A percentile compares a stretch with the other conserved stretches of the same genome.
Evolutionary conservation across 208 protist species (phyloP).

Genomic region (Trypanosoma caninum): DNA sequence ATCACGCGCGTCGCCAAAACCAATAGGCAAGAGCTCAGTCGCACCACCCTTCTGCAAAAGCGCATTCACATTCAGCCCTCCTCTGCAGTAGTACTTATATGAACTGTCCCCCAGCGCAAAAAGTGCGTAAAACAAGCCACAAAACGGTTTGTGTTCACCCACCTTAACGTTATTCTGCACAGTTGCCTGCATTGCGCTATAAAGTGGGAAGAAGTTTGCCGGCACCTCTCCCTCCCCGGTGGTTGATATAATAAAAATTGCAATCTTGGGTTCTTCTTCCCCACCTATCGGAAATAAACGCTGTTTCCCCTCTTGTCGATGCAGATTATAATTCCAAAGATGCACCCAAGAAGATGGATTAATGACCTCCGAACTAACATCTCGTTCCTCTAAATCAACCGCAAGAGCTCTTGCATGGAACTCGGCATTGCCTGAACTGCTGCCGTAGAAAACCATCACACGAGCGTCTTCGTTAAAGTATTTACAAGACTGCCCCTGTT

Average conservation of each 20-base stretch:
- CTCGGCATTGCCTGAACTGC: constrained; percentile 68
- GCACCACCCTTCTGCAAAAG: constrained; percentile 58
- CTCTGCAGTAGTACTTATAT: constrained; percentile 94
- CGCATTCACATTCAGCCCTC: constrained; percentile 38
- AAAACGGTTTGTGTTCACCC: constrained; percentile 33
- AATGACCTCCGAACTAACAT: constrained; percentile 43
- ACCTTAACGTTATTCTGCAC: constrained; percentile 3
- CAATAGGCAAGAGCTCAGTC: constrained; percentile 46
- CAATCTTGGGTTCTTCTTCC: not conserved
- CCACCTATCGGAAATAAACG: constrained; percentile 11
- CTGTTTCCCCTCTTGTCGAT: not conserved
- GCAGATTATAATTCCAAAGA: constrained; percentile 29
- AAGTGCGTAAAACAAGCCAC: constrained; percentile 68
- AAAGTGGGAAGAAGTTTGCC: constrained; percentile 55
- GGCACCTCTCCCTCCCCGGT: constrained; percentile 68
- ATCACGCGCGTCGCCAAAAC: constrained; percentile 53
- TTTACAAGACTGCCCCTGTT: too few species aligned
- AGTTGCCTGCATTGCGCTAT: constrained; percentile 39
- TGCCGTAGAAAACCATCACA: constrained; percentile 70
- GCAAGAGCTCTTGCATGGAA: constrained; percentile 55
- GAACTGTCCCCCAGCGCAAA: constrained; percentile 95
- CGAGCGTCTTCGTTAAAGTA: constrained; percentile 6
- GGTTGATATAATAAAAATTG: constrained; percentile 65
- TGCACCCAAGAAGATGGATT: constrained; percentile 57
- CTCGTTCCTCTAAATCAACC: constrained; percentile 42